Conservation (phyloP, 2,329 filamentous ascomycete species). For the Fusarium siculi region DNA sequence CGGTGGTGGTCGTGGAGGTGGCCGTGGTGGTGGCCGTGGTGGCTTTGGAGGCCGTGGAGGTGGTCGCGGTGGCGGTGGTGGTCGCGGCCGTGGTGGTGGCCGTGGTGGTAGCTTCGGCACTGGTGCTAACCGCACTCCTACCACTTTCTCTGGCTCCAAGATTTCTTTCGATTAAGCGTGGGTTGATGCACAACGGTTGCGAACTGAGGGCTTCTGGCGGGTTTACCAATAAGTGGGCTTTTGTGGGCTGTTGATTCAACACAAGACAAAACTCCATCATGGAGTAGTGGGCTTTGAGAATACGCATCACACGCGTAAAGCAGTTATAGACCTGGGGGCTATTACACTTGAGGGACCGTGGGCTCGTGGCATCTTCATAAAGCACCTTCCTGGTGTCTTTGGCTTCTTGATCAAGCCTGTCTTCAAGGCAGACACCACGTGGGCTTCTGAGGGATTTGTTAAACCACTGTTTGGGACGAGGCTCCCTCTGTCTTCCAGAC, state of each 20-base stretch:
- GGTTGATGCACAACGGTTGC: slow-evolving; percentile 41
- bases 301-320: slow-evolving; percentile 55
- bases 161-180: slow-evolving; percentile 71
- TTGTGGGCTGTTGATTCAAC: slow-evolving; percentile 68
- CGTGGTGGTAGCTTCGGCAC: slow-evolving; percentile 30
- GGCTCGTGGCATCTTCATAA: slow-evolving; percentile 51
- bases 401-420: slow-evolving; percentile 49
- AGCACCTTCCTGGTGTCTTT: slow-evolving; percentile 32
- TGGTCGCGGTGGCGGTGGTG: slow-evolving; percentile 55
- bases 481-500: slow-evolving; percentile 28
- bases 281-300: slow-evolving; percentile 65
- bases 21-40: slow-evolving; percentile 58
- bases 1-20: slow-evolving; percentile 56
- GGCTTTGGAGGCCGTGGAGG: slow-evolving; percentile 62
- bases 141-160: slow-evolving; percentile 75
- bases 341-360: slow-evolving; percentile 52
- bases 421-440: slow-evolving; percentile 43
- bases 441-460: slow-evolving; percentile 57
- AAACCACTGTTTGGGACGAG: slow-evolving; percentile 49
- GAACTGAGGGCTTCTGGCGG: slow-evolving; percentile 58
- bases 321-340: slow-evolving; percentile 67
- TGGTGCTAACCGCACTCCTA: slow-evolving; percentile 42
- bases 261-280: slow-evolving; percentile 50
- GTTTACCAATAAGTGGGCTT: slow-evolving; percentile 55
- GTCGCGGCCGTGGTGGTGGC: slow-evolving; percentile 52